Evolutionary conservation across 495 filamentous ascomycete species (phyloP).

Genomic region (Trichoderma orchidacearum): DNA sequence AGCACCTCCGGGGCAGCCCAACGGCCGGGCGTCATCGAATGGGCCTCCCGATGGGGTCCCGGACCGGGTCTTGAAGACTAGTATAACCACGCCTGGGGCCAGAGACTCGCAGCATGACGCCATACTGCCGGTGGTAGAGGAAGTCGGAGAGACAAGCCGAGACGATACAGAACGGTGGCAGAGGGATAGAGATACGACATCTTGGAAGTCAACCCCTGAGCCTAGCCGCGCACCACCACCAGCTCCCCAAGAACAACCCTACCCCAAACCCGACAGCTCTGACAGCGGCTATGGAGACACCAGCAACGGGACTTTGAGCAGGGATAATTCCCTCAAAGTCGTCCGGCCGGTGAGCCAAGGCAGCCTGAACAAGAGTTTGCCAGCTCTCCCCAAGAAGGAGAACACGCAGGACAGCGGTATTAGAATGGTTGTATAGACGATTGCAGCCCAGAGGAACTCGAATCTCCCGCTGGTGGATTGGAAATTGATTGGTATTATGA

Average conservation of each 20-base stretch:
- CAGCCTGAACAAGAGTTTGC: slow-evolving; percentile 1
- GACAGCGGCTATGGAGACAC: slow-evolving; percentile 20
- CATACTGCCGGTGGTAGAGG: slow-evolving; percentile 84
- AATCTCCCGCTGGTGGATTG: not conserved
- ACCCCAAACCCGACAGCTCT: slow-evolving; percentile 22
- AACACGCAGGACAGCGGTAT: not conserved
- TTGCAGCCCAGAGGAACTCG: not conserved
- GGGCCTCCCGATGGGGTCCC: slow-evolving; percentile 34
- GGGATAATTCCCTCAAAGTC: slow-evolving; percentile 7
- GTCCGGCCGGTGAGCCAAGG: slow-evolving; percentile 2
- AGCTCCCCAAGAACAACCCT: slow-evolving; percentile 18
- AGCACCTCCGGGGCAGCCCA: slow-evolving; percentile 16
- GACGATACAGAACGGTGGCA: slow-evolving; percentile 24
- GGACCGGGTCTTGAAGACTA: slow-evolving; percentile 33
- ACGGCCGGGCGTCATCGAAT: slow-evolving; percentile 5
- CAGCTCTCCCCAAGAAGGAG: slow-evolving; percentile 2
- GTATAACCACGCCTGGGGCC: slow-evolving; percentile 37
- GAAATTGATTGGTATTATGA: not conserved
- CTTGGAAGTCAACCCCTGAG: slow-evolving; percentile 13
- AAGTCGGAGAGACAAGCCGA: slow-evolving; percentile 65
- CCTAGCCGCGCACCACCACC: slow-evolving; percentile 13
- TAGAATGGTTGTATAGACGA: not conserved
- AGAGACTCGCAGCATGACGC: slow-evolving; percentile 40
- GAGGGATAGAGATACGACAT: too few species aligned
- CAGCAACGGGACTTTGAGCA: slow-evolving; percentile 5